These are phyloP conservation scores for Apiospora hydei DNA, from an alignment of 2,329 filamentous ascomycete genomes.

Conservation along the genomic window DNA sequence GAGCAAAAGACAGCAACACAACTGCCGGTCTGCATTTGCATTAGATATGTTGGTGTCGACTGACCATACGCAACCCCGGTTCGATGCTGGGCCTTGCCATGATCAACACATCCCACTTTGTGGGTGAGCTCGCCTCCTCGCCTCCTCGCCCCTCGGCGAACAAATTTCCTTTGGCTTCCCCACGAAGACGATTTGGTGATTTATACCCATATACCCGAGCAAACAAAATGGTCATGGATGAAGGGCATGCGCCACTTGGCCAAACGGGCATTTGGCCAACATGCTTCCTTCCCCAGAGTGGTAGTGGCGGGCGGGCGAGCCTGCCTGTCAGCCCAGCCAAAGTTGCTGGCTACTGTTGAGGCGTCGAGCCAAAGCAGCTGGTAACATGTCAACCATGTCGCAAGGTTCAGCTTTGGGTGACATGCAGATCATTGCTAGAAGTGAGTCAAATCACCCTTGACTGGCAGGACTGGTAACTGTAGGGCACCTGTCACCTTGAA, in stretches of 20 bases:
- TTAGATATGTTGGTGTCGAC: not conserved
- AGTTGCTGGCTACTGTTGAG: not conserved
- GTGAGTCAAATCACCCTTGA: not conserved
- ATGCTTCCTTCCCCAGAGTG: not conserved
- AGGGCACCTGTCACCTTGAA: constrained; percentile 21
- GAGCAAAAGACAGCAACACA: not conserved
- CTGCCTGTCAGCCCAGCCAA: constrained; percentile 4
- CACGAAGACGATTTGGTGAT: not conserved
- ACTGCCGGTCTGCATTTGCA: constrained; percentile 11
- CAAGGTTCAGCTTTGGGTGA: constrained; percentile 17
- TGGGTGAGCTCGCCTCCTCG: not conserved
- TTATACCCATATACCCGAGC: constrained; percentile 12
- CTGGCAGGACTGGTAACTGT: constrained; percentile 16
- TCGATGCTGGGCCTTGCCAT: not conserved
- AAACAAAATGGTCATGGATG: not conserved
- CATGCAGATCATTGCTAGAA: constrained; percentile 20
- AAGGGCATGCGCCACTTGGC: not conserved
- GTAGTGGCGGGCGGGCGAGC: not conserved
- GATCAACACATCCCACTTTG: not conserved
- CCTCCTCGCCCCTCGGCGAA: not conserved
- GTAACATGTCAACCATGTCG: constrained; percentile 7
- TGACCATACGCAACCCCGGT: not conserved
- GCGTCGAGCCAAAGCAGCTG: constrained; percentile 19
- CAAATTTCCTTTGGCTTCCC: not conserved
- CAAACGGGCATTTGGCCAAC: not conserved